Evolutionary conservation across 2,329 filamentous ascomycete genomes (phyloP).

Genomic region (Alternaria brassicae): DNA sequence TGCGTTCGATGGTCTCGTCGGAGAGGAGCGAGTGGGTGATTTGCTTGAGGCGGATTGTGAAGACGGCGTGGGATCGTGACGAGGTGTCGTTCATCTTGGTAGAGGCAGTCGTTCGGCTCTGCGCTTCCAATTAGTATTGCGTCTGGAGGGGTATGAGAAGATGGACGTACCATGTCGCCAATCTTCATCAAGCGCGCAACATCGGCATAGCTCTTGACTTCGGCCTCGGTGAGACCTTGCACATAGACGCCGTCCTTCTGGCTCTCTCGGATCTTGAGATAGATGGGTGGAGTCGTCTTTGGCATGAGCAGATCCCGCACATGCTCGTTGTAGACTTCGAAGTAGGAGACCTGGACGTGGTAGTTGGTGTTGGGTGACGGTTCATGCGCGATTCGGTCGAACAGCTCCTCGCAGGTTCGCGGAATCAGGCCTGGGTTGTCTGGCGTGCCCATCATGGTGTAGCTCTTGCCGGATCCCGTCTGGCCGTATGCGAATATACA

Average conservation of each 20-base stretch:
- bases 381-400: conserved; percentile 86
- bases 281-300: conserved; percentile 79
- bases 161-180: conserved; percentile 68
- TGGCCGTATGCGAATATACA: conserved; percentile 99
- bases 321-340: conserved; percentile 99
- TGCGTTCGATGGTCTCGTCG: conserved; percentile 96
- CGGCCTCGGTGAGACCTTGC: conserved; percentile 92
- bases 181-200: conserved; percentile 89
- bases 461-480: conserved; percentile 96
- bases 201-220: conserved; percentile 84
- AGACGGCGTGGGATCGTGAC: conserved; percentile 94
- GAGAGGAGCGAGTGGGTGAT: conserved; percentile 97
- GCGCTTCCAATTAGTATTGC: conserved; percentile 10
- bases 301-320: conserved; percentile 91
- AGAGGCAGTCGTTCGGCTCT: conserved; percentile 83
- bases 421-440: conserved; percentile 92
- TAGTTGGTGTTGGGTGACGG: conserved; percentile 93
- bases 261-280: conserved; percentile 96
- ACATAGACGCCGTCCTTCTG: conserved; percentile 95
- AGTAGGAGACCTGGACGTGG: conserved; percentile 96
- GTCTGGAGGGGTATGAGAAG: background rate
- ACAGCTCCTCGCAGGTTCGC: conserved; percentile 92
- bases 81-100: conserved; percentile 99
- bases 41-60: conserved; percentile 97
- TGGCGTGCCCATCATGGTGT: conserved; percentile 93